Evolutionary conservation across 2,329 filamentous ascomycete species (phyloP), one percentile per base, ranked within the genome.

Genomic region (Clonostachys solani): DNA sequence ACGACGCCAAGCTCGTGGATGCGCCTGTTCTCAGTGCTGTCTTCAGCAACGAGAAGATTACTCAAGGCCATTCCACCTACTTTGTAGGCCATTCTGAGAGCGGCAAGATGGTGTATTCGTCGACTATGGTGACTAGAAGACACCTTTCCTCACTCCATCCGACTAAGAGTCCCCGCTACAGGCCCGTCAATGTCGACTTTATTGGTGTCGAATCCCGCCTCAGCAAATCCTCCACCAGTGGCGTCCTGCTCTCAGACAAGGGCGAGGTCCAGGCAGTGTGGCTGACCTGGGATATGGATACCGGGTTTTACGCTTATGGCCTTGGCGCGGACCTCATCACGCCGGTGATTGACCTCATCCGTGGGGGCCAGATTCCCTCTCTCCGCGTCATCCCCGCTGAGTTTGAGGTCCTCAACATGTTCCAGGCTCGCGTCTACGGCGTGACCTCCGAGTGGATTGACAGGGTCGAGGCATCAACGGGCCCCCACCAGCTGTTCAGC

Each of bases 61-160:
- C 90, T 45, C 94, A 97, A 71, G 94, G 94, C 35, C 89, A 92
- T 43, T 87, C 92, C 48, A 96, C 92, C 0, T 92, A 96, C 55
- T 99, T 99, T 68, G 87, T 99, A 52, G 95, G 94, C n/a, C 95
- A 96, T 73, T 99, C 99, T 63, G 86, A 95, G 55, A 97, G 96
- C 54, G 86, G 92, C 51, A 83, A 92, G 35, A 89, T 96, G 37
- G 92, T 97, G 5, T 89, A 96, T 56, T 89, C 91, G 5, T 91
- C 95, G 56, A 97, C 94, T 0, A 90, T 87, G 0, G 91, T 99
- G 13, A 99, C 95, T 94, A 99, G 64, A 95, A 99, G 59, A 97
- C 92, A 12, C 94, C 94, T 3, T 94, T 97, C 4, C 89, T 92
- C 1, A 97, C 99, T 51, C 95, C 94, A 1, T 91, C 94, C 23